phyloP scores from a whole-genome alignment of 2,329 filamentous ascomycete genomes.

The Colletotrichum eremochloae region DNA sequence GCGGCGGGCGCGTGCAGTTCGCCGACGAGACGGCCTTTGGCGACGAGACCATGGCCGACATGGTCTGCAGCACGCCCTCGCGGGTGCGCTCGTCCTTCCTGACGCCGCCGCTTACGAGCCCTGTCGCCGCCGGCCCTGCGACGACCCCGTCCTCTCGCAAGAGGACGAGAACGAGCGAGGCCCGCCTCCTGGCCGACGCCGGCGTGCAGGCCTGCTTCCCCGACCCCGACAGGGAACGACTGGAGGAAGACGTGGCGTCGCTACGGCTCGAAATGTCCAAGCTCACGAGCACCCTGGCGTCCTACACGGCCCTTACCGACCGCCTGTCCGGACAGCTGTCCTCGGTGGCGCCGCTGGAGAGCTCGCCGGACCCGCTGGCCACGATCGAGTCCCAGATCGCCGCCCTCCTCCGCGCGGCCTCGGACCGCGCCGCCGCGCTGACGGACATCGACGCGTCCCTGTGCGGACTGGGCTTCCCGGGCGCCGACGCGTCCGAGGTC shows the following conservation, averaged over 20 bases:
- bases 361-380: constrained; percentile 34
- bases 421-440: constrained; percentile 64
- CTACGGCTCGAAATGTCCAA: constrained; percentile 64
- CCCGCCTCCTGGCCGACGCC: constrained; percentile 49
- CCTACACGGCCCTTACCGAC: constrained; percentile 58
- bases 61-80: constrained; percentile 66
- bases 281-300: constrained; percentile 61
- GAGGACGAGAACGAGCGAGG: constrained; percentile 11
- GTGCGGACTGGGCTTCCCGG: constrained; percentile 63
- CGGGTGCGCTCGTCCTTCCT: constrained; percentile 62
- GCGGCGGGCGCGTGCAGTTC: constrained; percentile 63
- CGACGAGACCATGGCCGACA: constrained; percentile 64
- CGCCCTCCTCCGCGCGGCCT: constrained; percentile 59
- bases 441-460: constrained; percentile 61
- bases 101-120: constrained; percentile 69
- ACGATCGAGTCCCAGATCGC: constrained; percentile 59
- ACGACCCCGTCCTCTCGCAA: constrained; percentile 57
- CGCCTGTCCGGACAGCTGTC: constrained; percentile 55
- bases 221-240: constrained; percentile 56
- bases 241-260: constrained; percentile 63
- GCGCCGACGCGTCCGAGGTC: constrained; percentile 62
- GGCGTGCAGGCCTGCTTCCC: constrained; percentile 59
- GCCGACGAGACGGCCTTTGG: constrained; percentile 59
- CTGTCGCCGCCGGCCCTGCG: constrained; percentile 47
- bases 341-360: constrained; percentile 45